A percentile compares a stretch with the other conserved stretches of the same genome.
These are phyloP conservation scores for Rhizopus sp. DNA, from an alignment of 371 early-diverging fungal genomes.

Conservation along the genomic window DNA sequence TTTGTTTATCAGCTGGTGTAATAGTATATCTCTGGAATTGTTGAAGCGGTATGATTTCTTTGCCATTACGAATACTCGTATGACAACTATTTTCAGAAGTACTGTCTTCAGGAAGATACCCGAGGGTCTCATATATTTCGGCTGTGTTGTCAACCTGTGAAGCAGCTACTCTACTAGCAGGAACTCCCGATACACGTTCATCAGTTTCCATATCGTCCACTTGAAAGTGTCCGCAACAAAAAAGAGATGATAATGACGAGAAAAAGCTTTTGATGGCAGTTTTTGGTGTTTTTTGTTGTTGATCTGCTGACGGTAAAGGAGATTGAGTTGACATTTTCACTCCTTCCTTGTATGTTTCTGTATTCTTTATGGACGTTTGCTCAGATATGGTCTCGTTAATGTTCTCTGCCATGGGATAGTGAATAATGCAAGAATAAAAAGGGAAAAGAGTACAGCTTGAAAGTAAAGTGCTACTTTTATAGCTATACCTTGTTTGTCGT, in stretches of 20 bases:
- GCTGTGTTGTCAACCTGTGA: not conserved
- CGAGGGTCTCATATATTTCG: not conserved
- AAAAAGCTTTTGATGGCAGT: not conserved
- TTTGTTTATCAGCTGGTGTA: constrained; percentile 11
- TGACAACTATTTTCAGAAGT: not conserved
- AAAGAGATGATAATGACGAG: not conserved
- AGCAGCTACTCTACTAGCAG: not conserved
- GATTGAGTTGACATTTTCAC: not conserved
- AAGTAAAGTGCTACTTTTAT: not conserved
- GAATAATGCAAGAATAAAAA: not conserved
- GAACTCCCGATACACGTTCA: not conserved
- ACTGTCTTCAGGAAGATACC: not conserved
- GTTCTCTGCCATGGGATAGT: too few species aligned
- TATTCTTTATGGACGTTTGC: too few species aligned
- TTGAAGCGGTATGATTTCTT: constrained; percentile 21
- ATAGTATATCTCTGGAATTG: constrained; percentile 23
- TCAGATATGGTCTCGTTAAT: too few species aligned
- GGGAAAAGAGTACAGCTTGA: too few species aligned
- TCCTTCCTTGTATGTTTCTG: not conserved
- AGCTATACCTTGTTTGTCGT: not conserved
- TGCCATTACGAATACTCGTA: not conserved
- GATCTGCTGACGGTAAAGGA: not conserved
- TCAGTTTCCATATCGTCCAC: not conserved
- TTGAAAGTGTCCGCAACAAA: not conserved
- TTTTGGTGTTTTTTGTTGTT: not conserved